Evolutionary conservation across 352 stramenopile species (phyloP).

Genomic region (Phytophthora multivora): DNA sequence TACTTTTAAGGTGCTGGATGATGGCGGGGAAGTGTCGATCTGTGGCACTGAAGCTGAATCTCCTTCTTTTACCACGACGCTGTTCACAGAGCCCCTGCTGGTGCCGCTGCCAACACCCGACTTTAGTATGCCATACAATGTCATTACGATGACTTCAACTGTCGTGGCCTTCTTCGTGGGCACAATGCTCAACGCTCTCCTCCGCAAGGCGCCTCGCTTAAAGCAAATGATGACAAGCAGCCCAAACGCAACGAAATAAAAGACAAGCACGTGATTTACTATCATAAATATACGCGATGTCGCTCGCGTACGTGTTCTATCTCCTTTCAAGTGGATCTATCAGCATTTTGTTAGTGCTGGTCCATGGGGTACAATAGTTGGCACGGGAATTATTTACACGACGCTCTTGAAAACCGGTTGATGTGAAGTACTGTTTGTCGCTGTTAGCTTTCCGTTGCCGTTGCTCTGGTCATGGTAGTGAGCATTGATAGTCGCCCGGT

Average conservation of each 20-base stretch:
- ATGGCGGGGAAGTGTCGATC: neutral
- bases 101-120: constrained; percentile 85
- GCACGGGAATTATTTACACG: constrained; percentile 19
- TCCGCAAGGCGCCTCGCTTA: constrained; percentile 71
- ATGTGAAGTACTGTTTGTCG: constrained; percentile 3
- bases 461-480: constrained; percentile 8
- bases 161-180: constrained; percentile 86
- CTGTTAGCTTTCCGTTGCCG: constrained; percentile 21
- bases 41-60: constrained; percentile 16
- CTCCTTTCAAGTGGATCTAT: constrained; percentile 17
- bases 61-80: constrained; percentile 34
- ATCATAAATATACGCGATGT: constrained; percentile 38
- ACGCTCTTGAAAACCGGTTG: constrained; percentile 27
- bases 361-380: neutral
- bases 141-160: constrained; percentile 91
- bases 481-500: constrained; percentile 12
- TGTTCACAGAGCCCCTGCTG: constrained; percentile 84
- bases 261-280: constrained; percentile 15
- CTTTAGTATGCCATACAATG: constrained; percentile 92
- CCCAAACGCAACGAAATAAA: constrained; percentile 23
- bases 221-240: constrained; percentile 63
- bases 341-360: constrained; percentile 6
- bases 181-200: constrained; percentile 83
- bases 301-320: constrained; percentile 26
- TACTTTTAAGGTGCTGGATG: constrained; percentile 36